Evolutionary conservation across 208 protist species (phyloP).

Genomic region (Naegleria gruberi): DNA sequence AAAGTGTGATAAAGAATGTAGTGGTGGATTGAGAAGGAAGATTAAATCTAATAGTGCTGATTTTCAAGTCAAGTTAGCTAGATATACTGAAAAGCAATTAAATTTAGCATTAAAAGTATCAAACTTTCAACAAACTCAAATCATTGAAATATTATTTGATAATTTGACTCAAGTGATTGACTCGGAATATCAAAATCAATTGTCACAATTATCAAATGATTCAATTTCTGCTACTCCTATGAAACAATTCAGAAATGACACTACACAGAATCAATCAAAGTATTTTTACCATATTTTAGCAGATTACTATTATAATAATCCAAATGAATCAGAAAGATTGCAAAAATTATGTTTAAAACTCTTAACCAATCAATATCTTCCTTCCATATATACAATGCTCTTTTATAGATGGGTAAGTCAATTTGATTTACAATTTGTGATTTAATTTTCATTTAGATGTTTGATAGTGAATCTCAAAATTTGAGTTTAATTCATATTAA

Average conservation of each 20-base stretch:
- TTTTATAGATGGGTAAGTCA: slow-evolving; percentile 6
- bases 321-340: neutral
- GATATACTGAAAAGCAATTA: neutral
- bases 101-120: neutral
- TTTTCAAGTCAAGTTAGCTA: neutral
- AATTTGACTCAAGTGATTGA: neutral
- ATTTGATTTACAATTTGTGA: neutral
- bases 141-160: neutral
- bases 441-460: neutral
- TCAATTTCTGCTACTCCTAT: neutral
- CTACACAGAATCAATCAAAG: neutral
- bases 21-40: too few species aligned
- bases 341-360: neutral
- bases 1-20: too few species aligned
- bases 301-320: slow-evolving; percentile 1
- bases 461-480: neutral
- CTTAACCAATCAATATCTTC: slow-evolving; percentile 8
- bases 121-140: neutral
- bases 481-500: neutral
- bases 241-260: neutral
- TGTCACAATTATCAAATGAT: neutral
- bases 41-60: too few species aligned
- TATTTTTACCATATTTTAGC: neutral
- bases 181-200: neutral
- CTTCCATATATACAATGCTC: slow-evolving; percentile 8